These are phyloP conservation scores for Nicotiana noctiflora DNA, from an alignment of 257 asterid genomes.

Conservation along the genomic window DNA sequence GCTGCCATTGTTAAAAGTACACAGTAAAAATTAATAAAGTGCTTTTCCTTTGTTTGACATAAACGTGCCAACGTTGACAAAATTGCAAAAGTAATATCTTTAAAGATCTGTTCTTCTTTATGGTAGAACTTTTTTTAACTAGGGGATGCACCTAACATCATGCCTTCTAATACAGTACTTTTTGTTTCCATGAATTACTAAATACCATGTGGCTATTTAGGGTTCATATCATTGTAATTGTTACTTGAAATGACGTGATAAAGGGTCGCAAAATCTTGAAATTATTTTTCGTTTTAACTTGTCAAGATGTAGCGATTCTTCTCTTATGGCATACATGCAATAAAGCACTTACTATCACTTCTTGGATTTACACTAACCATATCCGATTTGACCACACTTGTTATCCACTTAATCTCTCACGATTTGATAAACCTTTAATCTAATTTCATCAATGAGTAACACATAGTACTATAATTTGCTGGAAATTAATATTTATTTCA, in stretches of 20 bases:
- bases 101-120: background rate
- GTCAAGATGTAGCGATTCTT: background rate
- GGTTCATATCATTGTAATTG: background rate
- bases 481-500: too few relatives aligned
- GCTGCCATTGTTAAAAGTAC: background rate
- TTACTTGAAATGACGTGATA: background rate
- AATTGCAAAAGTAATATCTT: conserved; percentile 2
- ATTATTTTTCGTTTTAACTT: background rate
- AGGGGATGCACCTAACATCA: background rate
- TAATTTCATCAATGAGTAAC: too few relatives aligned
- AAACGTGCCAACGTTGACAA: background rate
- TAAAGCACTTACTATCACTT: background rate
- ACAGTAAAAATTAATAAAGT: background rate
- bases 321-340: background rate
- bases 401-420: too few relatives aligned
- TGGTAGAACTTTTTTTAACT: background rate
- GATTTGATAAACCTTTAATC: too few relatives aligned
- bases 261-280: background rate
- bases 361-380: background rate
- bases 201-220: conserved; percentile 8
- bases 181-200: background rate
- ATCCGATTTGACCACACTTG: too few relatives aligned
- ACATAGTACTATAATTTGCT: too few relatives aligned
- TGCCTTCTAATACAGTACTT: background rate
- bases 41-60: background rate